Percentiles rank a stretch among this genome's conserved stretches.
phyloP scores from a whole-genome alignment of 768 basidiomycete genomes.

The Lactarius pseudohatsudake region DNA sequence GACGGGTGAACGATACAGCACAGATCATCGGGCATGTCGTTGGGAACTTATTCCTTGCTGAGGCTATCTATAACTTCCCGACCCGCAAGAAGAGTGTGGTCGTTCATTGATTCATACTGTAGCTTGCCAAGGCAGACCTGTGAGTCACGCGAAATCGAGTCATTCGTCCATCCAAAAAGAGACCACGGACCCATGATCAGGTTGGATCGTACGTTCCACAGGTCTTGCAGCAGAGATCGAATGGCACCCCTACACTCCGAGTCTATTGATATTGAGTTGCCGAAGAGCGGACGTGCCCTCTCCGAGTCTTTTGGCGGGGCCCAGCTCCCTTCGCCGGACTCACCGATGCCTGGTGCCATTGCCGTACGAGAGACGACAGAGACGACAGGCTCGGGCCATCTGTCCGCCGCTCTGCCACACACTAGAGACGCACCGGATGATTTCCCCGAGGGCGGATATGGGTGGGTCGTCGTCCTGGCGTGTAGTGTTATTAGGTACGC shows the following conservation, averaged over 20 bases:
- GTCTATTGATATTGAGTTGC: neutral
- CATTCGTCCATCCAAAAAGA: neutral
- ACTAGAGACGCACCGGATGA: neutral
- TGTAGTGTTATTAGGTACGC: conserved; percentile 35
- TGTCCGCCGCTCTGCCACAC: neutral
- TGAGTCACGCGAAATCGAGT: neutral
- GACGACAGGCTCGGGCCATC: neutral
- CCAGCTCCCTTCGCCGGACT: neutral
- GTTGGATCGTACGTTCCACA: too few species aligned
- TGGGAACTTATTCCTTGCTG: too few species aligned
- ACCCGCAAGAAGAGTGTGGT: neutral
- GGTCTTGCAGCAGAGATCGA: neutral
- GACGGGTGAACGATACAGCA: too few species aligned
- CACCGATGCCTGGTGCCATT: neutral
- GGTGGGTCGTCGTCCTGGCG: conserved; percentile 36
- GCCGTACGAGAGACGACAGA: neutral
- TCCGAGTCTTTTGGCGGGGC: neutral
- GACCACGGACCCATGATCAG: neutral
- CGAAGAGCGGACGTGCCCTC: neutral
- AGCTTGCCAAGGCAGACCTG: too few species aligned
- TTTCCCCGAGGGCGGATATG: conserved; percentile 37
- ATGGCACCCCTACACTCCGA: neutral
- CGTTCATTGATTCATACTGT: too few species aligned
- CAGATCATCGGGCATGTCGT: too few species aligned
- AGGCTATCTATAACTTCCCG: neutral